phyloP scores from a whole-genome alignment of 2,329 filamentous ascomycete genomes.

The Berkeleyomyces basicola region DNA sequence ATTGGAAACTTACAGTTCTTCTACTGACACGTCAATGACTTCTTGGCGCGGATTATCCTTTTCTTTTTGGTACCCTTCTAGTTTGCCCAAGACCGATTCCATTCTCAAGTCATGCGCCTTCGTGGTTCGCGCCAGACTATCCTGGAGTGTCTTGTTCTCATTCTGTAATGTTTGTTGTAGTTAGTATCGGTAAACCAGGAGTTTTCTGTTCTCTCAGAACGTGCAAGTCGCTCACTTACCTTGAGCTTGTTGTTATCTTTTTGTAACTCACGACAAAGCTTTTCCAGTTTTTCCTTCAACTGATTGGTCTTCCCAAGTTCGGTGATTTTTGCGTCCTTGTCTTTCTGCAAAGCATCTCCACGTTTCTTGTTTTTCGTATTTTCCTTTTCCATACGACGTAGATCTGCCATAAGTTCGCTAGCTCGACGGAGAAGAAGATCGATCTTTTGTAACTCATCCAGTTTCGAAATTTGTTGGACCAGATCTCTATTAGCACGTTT shows the following conservation, averaged over 20 bases:
- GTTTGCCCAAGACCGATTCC: constrained; percentile 60
- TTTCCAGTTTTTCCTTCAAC: constrained; percentile 93
- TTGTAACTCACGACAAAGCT: constrained; percentile 82
- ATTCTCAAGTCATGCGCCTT: constrained; percentile 74
- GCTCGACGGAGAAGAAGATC: constrained; percentile 83
- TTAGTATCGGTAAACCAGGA: neutral
- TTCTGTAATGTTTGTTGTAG: constrained; percentile 33
- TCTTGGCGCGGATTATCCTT: constrained; percentile 70
- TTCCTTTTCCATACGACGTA: constrained; percentile 90
- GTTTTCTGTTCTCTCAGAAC: neutral
- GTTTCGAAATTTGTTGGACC: constrained; percentile 73
- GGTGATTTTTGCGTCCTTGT: constrained; percentile 76
- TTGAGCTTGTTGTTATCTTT: constrained; percentile 98
- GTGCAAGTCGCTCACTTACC: constrained; percentile 31
- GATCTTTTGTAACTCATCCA: constrained; percentile 81
- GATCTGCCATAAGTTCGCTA: constrained; percentile 77
- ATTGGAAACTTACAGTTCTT: constrained; percentile 58
- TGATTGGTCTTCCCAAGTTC: constrained; percentile 81
- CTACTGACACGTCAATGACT: constrained; percentile 70
- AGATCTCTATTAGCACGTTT: constrained; percentile 88
- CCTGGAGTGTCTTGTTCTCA: constrained; percentile 84
- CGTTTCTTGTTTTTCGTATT: constrained; percentile 93
- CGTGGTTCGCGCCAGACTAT: constrained; percentile 68
- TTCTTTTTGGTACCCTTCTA: constrained; percentile 76
- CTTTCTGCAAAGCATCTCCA: constrained; percentile 85